Evolutionary conservation across 768 basidiomycete genomes (phyloP), one percentile per base, ranked within the genome.

Genomic region (Leccinum pellstonianum): DNA sequence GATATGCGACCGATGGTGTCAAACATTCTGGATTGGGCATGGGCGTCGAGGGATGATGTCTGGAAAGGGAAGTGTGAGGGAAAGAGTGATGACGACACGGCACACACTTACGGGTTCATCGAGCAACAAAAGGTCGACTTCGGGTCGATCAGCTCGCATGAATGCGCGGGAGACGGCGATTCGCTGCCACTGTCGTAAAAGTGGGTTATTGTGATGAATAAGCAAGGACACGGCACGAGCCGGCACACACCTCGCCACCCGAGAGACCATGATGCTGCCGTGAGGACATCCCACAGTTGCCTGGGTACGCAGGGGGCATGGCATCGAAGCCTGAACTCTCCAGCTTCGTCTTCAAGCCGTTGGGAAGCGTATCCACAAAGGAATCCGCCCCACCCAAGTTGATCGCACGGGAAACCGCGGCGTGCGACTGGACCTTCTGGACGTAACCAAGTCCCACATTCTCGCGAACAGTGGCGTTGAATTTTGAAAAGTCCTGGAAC

Each of bases 361-460:
- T 76, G 29, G 90, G 89, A 50, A 93, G 76, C 55, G 83, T 78
- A 52, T 83, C 77, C 38, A 91, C 82, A 43, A 95, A 75, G 15
- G 75, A 74, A 54, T 84, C 84, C 15, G 90, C 92, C 52, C 88
- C 88, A 23, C 89, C 91, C 35, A 90, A 78, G 50, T 78, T 78
- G 43, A 93, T 74, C n/a, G 93, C 92, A 19, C 76, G 74, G 60
- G 82, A 77, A 56, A 95, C 78, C 11, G 84, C 83, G 3, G 77
- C 74, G 15, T 80, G 79, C 54, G 83, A 81, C 37, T 79, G 75
- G 62, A 93, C 73, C 64, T 85, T 82, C 14, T 82, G 81, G 19
- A 94, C 83, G 65, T 81, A 83, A 19, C 93, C 93, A 3, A 95
- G 76, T n/a, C 93, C 93, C 29, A 93, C 86, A 69, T 95, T 95